Evolutionary conservation across 148 eudicot genomes (phyloP), one percentile per base, ranked within the genome.

Genomic region (Vaccinium macrocarpon): DNA sequence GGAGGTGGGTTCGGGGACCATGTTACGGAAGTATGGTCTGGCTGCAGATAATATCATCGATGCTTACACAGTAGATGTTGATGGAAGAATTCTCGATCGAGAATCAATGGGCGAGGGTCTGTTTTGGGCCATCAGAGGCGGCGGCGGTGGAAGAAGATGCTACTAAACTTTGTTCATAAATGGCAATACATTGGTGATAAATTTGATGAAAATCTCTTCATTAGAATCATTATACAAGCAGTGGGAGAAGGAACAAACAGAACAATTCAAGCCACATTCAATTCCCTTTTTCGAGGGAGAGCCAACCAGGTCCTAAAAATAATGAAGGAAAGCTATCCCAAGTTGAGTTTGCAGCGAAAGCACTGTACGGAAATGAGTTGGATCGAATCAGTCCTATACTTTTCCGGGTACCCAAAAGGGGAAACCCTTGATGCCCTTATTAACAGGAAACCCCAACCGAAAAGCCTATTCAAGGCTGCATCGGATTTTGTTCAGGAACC

Each of bases 121-220:
- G 0, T 81, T 81, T 56, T 81, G 83, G 83, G 83, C 76, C n/a
- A 81, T 81, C 6, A 46, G 75, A 81, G 83, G 83, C 5, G 55
- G 83, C 7, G 83, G 83, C 1, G 76, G 56, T 46, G 27, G 55
- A 59, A 12, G 53, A 59, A 81, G 61, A 64, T 38, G 75, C 57
- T 9, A 48, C 74, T 42, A 42, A 42, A 42, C 46, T 42, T 42
- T 42, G 46, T 42, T 42, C 46, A 42, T 42, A 42, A 42, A 42
- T 42, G 46, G 46, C 46, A 42, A 42, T 42, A 42, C 10, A 32
- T 73, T 38, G 50, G 49, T 6, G 1, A 15, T 19, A 38, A 73
- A 6, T 38, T 73, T 5, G 77, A 38, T 38, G 50, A 32, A 35
- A 18, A 7, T 42, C 57, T 23, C 27, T 23, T 42, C 46, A 42